phyloP scores from a whole-genome alignment of 139 green algal genomes.

The Yamagishiella unicocca region DNA sequence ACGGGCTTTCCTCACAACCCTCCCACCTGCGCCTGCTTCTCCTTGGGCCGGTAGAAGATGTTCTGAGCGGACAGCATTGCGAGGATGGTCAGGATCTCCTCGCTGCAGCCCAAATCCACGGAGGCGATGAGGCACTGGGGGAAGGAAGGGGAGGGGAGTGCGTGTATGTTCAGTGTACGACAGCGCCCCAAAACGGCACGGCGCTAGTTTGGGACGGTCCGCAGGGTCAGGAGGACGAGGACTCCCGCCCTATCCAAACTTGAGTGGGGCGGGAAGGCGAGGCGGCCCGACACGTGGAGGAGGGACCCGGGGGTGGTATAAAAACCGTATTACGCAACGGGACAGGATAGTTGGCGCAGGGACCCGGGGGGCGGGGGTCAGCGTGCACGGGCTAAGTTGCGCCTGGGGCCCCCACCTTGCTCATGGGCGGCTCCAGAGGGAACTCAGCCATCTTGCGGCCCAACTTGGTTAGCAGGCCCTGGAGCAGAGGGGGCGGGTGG shows the following conservation, averaged over 20 bases:
- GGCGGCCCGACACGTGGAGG: no score
- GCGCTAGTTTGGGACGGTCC: no score
- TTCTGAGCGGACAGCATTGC: slow-evolving; percentile 96
- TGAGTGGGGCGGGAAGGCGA: no score
- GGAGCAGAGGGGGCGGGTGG: not conserved
- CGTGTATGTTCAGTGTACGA: no score
- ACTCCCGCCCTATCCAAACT: no score
- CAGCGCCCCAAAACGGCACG: no score
- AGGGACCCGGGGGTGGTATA: no score
- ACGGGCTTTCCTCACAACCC: no score
- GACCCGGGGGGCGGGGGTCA: not conserved
- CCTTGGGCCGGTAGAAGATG: slow-evolving; percentile 93
- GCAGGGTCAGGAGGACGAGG: no score
- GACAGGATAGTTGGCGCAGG: no score
- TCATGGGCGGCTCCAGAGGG: slow-evolving; percentile 96
- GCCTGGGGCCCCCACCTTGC: slow-evolving; percentile 85
- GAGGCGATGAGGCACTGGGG: slow-evolving; percentile 96
- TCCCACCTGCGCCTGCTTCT: slow-evolving; percentile 86
- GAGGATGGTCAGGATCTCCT: slow-evolving; percentile 99
- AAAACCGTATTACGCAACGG: no score
- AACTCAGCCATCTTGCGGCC: slow-evolving; percentile 99
- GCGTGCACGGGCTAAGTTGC: not conserved
- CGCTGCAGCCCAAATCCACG: slow-evolving; percentile 96
- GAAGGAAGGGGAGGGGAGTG: no score
- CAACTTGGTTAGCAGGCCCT: slow-evolving; percentile 94